phyloP scores from a whole-genome alignment of 116 monocot genomes.

The Iris pallida region DNA sequence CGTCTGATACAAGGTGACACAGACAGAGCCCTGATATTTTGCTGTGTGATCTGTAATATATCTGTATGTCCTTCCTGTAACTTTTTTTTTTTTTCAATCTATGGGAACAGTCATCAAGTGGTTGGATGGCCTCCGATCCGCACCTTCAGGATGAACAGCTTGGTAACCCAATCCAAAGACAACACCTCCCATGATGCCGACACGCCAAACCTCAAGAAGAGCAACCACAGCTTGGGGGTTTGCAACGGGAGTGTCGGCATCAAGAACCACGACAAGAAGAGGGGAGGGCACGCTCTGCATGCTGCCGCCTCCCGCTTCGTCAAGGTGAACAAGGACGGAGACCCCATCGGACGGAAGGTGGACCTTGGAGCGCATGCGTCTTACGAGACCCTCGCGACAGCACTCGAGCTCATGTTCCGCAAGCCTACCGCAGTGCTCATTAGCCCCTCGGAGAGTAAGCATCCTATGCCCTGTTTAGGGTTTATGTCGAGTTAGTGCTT shows the following conservation, averaged over 20 bases:
- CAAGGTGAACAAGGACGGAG: slow-evolving; percentile 25
- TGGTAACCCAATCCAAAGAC: slow-evolving; percentile 34
- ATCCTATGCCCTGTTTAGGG: too few species aligned
- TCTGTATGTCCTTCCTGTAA: too few species aligned
- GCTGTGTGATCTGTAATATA: too few species aligned
- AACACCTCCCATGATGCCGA: background rate
- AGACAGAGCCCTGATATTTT: too few species aligned
- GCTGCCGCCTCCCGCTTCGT: background rate
- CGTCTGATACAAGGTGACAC: too few species aligned
- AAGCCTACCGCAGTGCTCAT: background rate
- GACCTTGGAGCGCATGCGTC: slow-evolving; percentile 15
- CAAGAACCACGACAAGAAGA: slow-evolving; percentile 1
- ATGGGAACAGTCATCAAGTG: slow-evolving; percentile 23
- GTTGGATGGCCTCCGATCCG: slow-evolving; percentile 49
- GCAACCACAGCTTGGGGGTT: background rate
- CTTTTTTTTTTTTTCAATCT: background rate
- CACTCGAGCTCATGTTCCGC: slow-evolving; percentile 18
- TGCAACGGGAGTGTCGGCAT: background rate
- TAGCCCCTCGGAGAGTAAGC: background rate
- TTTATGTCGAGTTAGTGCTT: background rate
- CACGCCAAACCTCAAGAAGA: slow-evolving; percentile 12
- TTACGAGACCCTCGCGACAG: slow-evolving; percentile 15
- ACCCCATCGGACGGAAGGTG: slow-evolving; percentile 23
- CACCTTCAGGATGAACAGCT: slow-evolving; percentile 38
- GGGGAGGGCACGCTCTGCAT: too few species aligned